Evolutionary conservation across 2,329 filamentous ascomycete species (phyloP), one percentile per base, ranked within the genome.

Genomic region (Lasiodiplodia theobromae): DNA sequence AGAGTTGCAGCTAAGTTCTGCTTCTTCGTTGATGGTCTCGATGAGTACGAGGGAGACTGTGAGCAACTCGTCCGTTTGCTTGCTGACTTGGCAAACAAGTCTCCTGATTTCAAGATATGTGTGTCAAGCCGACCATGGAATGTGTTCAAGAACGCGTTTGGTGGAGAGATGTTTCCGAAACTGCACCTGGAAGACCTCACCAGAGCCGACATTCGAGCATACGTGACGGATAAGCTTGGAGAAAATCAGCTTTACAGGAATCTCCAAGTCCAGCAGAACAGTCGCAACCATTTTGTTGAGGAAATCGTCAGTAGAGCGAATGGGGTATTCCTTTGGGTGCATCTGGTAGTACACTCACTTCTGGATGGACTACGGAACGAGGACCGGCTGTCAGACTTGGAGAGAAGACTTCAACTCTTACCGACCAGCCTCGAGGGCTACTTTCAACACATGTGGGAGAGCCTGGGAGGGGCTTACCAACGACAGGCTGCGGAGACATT

Each of bases 1-100:
- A 34, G 38, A 16, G 38, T 40, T 40, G 38, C 38, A 18, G 40
- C 40, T 2, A 44, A 18, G 40, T 44, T 44, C 5, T 44, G 40
- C 16, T n/a, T 74, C 47, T 71, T 74, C 56, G 70, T 74, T 14
- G 73, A 74, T 40, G 73, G 73, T 0, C 49, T 74, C 3, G 73
- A 74, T 23, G 73, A 74, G 51, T 71, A 70, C 21, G 69, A 73
- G 5, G 40, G 57, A n/a, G 16, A 4, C 11, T 47, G 34, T 23
- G 23, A 4, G 40, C 14, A 38, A 37, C 21, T 37, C 0, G 11
- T 57, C 4, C 40, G 40, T 16, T 16, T 44, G 40, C 6, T 44
- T 7, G 3, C 14, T 3, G 23, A 62, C 2, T 14, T 14, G 16
- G n/a, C 25, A 2, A 21, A 37, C 5, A 12, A n/a, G 21, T 51